Conservation (phyloP, 2,329 filamentous ascomycete species). For the Didymellaceae sp. region DNA sequence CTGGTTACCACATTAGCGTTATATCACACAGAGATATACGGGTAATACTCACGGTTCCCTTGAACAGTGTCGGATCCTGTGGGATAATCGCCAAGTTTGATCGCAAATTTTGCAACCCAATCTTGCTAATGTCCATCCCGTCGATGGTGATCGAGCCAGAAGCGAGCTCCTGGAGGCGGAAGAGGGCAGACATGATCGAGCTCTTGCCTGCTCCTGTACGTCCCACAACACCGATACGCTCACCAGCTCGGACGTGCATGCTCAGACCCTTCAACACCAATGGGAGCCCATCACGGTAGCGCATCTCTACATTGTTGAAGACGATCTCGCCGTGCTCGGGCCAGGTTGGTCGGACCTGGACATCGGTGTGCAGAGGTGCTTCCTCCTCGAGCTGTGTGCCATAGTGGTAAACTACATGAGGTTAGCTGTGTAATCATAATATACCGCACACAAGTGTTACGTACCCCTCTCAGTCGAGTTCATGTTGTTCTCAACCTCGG, state of each 20-base stretch:
- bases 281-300: slow-evolving; percentile 58
- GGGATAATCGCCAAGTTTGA: slow-evolving; percentile 82
- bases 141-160: slow-evolving; percentile 58
- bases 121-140: slow-evolving; percentile 67
- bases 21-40: background rate
- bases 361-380: slow-evolving; percentile 75
- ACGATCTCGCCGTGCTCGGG: slow-evolving; percentile 78
- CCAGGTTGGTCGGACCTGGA: slow-evolving; percentile 75
- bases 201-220: slow-evolving; percentile 84
- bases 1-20: background rate
- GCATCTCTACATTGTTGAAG: slow-evolving; percentile 59
- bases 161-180: slow-evolving; percentile 67
- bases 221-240: slow-evolving; percentile 81
- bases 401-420: slow-evolving; percentile 91
- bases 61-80: slow-evolving; percentile 83
- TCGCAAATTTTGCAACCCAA: slow-evolving; percentile 77
- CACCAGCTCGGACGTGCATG: slow-evolving; percentile 76
- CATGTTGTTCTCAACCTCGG: slow-evolving; percentile 98
- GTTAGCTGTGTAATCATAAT: too few species aligned
- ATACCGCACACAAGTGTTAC: too few species aligned
- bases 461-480: slow-evolving; percentile 93
- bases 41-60: slow-evolving; percentile 61
- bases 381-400: slow-evolving; percentile 87
- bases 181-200: slow-evolving; percentile 82
- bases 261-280: slow-evolving; percentile 57